These are phyloP conservation scores for Macadamia integrifolia DNA, from an alignment of 164 flowering plant species.

Conservation along the genomic window DNA sequence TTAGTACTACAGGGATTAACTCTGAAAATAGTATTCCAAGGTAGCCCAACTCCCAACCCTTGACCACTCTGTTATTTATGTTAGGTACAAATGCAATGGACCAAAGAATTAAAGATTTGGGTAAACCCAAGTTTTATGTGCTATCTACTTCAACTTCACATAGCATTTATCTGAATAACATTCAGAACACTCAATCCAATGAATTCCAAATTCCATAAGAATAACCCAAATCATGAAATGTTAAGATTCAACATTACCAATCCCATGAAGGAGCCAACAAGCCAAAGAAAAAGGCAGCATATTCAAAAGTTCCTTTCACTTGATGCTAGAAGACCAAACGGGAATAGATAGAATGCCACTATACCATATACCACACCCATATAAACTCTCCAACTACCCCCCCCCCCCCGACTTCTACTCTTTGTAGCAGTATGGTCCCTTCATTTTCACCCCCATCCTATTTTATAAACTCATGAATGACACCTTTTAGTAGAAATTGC, in stretches of 20 bases:
- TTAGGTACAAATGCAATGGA: too few relatives aligned
- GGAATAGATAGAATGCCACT: slow-evolving; percentile 17
- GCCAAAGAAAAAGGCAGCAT: not conserved
- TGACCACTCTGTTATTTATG: too few relatives aligned
- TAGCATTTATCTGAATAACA: too few relatives aligned
- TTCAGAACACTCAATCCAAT: not conserved
- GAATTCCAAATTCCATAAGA: not conserved
- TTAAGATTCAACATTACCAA: slow-evolving; percentile 6
- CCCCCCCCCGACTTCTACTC: slow-evolving; percentile 15
- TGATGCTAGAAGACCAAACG: slow-evolving; percentile 14
- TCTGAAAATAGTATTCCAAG: too few relatives aligned
- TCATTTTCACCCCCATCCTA: slow-evolving; percentile 2
- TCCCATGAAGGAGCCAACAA: slow-evolving; percentile 12
- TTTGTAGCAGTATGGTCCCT: slow-evolving; percentile 8
- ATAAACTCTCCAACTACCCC: slow-evolving; percentile 12
- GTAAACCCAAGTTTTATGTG: too few relatives aligned
- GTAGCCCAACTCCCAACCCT: too few relatives aligned
- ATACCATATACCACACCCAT: slow-evolving; percentile 34
- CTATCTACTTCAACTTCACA: too few relatives aligned
- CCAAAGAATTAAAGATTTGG: too few relatives aligned
- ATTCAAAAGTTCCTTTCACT: slow-evolving; percentile 3
- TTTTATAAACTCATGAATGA: too few relatives aligned
- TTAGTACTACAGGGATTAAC: too few relatives aligned
- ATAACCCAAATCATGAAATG: slow-evolving; percentile 1
- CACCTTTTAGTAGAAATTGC: too few relatives aligned